phyloP scores from a whole-genome alignment of 805 yeast species.

The Metschnikowia cerradonensis region DNA sequence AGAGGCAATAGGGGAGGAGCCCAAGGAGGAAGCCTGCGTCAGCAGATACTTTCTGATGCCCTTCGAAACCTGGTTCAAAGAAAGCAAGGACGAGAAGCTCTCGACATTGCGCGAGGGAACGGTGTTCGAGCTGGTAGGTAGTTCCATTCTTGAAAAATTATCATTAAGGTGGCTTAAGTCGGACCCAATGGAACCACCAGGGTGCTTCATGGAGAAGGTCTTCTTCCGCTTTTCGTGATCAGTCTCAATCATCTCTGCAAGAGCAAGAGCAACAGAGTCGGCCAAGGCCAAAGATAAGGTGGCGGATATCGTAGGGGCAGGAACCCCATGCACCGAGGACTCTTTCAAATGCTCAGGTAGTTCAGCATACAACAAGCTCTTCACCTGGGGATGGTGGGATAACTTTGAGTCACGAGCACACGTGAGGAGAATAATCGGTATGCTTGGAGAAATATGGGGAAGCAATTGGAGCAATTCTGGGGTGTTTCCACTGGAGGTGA shows the following conservation, averaged over 20 bases:
- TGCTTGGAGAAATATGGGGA: conserved; percentile 50
- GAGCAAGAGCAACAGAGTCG: conserved; percentile 72
- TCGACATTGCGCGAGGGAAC: conserved; percentile 5
- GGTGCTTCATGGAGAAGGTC: conserved; percentile 70
- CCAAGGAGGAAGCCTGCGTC: conserved; percentile 6
- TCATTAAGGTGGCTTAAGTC: conserved; percentile 35
- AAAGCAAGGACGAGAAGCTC: conserved; percentile 17
- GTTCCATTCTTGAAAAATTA: conserved; percentile 14
- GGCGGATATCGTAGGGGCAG: conserved; percentile 86
- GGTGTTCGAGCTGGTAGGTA: conserved; percentile 5
- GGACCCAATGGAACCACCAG: conserved; percentile 87
- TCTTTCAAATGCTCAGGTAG: conserved; percentile 58
- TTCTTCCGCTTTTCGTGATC: conserved; percentile 52
- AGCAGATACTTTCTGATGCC: conserved; percentile 1
- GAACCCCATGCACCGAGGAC: conserved; percentile 63
- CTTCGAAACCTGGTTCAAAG: conserved; percentile 12
- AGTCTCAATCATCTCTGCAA: conserved; percentile 60
- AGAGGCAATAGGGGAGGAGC: conserved; percentile 9
- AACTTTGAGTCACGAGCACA: conserved; percentile 56
- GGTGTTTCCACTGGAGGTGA: conserved; percentile 80
- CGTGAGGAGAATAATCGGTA: conserved; percentile 61
- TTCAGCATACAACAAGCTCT: conserved; percentile 56
- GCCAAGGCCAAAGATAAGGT: conserved; percentile 71
- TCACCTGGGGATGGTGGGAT: conserved; percentile 47
- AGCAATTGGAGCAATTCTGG: conserved; percentile 63